Evolutionary conservation across 2,329 filamentous ascomycete genomes (phyloP), one percentile per base, ranked within the genome.

Genomic region (Malbranchea cinnamomea): DNA sequence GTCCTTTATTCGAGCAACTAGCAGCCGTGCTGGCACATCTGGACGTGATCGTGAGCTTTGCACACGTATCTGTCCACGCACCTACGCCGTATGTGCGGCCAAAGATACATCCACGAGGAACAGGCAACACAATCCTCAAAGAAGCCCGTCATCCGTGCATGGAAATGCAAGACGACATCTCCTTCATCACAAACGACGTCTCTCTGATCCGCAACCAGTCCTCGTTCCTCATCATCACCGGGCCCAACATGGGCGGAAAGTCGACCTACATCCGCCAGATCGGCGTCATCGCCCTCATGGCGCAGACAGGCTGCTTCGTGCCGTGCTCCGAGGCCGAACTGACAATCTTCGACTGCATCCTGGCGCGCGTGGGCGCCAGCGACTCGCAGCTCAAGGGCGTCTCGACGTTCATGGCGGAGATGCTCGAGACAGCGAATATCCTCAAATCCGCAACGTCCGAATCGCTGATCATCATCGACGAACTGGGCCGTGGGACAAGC

Each of bases 401-500:
- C 2, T 93, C 83, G 3, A 98, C 89, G 0, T 98, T 98, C 56
- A 98, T 98, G 91, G 89, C 89, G 2, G 89, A 98, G 60, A 98
- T 98, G 89, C 70, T 98, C 13, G 89, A 98, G 54, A 98, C 89
- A 1, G 84, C 89, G 42, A 95, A 95, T 52, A 98, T 98, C 41
- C 74, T 98, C 48, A 95, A 95, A 59, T 91, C 83, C 0, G 89
- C 89, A 2, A 98, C 89, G 0, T 74, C 78, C 18, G 89, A 98
- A 51, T 93, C 83, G 4, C 69, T 98, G 31, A 95, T 98, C 58
- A 95, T 98, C 54, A 94, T 98, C 43, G 91, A 98, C 53, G 89
- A 98, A 54, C 72, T 98, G 2, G 89, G 89, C 28, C 82, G 89
- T 37, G 89, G 89, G 34, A 98, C 89, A 0, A 94, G 84, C 38